These are phyloP conservation scores for Dryas alaskensis DNA, from an alignment of 306 rosid genomes.

Conservation along the genomic window DNA sequence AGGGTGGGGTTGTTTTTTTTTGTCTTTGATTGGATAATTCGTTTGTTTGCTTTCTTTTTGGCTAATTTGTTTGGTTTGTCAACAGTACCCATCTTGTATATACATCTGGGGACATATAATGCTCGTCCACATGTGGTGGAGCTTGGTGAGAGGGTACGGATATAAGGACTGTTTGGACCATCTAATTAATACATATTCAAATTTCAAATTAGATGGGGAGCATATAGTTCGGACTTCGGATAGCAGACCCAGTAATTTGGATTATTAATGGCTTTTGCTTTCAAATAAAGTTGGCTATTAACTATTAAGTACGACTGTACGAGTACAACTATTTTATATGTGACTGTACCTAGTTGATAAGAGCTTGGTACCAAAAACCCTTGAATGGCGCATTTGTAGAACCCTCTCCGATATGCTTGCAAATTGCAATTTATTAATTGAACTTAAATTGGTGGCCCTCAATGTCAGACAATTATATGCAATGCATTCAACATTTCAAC, in stretches of 20 bases:
- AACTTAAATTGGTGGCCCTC: not conserved
- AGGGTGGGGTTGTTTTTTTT: too few relatives aligned
- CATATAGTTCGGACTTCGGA: too few relatives aligned
- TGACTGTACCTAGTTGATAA: not conserved
- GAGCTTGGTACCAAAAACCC: constrained; percentile 5
- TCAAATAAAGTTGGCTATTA: not conserved
- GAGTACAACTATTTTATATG: not conserved
- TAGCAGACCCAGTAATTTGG: constrained; percentile 1
- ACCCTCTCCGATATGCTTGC: not conserved
- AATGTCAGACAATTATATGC: not conserved
- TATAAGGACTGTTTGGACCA: not conserved
- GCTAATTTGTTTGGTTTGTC: too few relatives aligned
- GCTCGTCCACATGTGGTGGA: not conserved
- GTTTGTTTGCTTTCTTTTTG: too few relatives aligned
- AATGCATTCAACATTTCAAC: not conserved
- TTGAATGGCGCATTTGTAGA: not conserved
- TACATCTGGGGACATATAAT: too few relatives aligned
- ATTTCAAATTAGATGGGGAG: not conserved
- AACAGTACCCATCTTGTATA: too few relatives aligned
- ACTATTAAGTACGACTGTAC: not conserved
- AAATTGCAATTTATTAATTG: not conserved
- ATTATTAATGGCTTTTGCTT: not conserved
- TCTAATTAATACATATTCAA: not conserved
- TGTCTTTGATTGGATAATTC: too few relatives aligned
- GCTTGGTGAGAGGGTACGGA: constrained; percentile 3